Percentiles rank a stretch among this genome's conserved stretches.
phyloP scores from a whole-genome alignment of 1,139 yeast species.

The Suhomyces terraborum region DNA sequence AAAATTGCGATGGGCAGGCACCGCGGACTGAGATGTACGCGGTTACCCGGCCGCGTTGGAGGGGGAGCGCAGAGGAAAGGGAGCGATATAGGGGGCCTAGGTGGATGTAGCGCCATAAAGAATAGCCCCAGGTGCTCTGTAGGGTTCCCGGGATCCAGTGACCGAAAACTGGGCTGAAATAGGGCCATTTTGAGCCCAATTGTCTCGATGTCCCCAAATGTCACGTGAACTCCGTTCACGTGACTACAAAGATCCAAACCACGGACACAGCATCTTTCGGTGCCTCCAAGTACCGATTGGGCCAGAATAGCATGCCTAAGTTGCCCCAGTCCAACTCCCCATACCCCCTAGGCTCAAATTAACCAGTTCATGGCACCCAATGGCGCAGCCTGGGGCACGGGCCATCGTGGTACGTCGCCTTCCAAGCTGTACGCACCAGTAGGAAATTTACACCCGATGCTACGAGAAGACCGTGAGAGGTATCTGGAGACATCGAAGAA shows the following conservation, averaged over 20 bases:
- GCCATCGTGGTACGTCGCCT: not conserved
- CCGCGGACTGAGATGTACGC: constrained; percentile 21
- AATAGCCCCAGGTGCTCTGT: no score
- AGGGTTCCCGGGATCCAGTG: no score
- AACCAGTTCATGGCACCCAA: no score
- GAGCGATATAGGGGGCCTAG: not conserved
- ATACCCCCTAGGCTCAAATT: no score
- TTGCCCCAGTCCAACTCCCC: no score
- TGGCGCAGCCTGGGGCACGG: not conserved
- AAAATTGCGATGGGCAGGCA: constrained; percentile 15
- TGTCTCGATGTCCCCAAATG: not conserved
- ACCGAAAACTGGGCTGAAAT: no score
- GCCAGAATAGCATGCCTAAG: no score
- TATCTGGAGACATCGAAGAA: no score
- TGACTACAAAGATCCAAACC: no score
- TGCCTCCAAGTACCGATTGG: no score
- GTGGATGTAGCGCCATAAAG: not conserved
- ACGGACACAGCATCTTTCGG: no score
- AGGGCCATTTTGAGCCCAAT: not conserved
- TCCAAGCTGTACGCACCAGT: not conserved
- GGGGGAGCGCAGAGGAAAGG: not conserved
- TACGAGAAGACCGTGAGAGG: no score
- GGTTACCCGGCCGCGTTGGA: constrained; percentile 10
- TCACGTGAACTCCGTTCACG: not conserved
- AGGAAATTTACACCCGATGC: not conserved